phyloP scores from a whole-genome alignment of 352 stramenopile species.

The Saprolegnia parasitica region DNA sequence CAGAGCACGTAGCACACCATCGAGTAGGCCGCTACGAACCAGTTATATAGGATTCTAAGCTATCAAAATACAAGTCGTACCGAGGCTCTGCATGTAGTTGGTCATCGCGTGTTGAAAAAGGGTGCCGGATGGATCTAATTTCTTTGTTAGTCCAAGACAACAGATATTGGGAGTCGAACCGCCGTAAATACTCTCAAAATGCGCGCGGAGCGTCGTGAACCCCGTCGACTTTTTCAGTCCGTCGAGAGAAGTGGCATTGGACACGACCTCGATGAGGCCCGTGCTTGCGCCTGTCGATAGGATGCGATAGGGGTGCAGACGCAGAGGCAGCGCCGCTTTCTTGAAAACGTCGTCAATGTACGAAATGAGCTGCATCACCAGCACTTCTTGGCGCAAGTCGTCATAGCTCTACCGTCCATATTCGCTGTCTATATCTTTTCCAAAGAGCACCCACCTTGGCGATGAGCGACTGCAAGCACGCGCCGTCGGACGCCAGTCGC shows the following conservation, averaged over 20 bases:
- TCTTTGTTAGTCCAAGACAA: conserved; percentile 34
- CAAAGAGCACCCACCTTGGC: conserved; percentile 73
- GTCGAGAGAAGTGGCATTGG: conserved; percentile 96
- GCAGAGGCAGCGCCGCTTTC: conserved; percentile 86
- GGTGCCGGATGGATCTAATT: conserved; percentile 25
- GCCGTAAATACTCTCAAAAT: conserved; percentile 94
- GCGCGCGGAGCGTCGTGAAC: conserved; percentile 82
- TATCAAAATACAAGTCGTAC: conserved; percentile 41
- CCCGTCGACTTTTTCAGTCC: conserved; percentile 89
- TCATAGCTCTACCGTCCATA: conserved; percentile 93
- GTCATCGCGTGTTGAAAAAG: conserved; percentile 62
- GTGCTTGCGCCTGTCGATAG: conserved; percentile 92
- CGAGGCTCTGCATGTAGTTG: conserved; percentile 82
- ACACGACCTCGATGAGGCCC: conserved; percentile 94
- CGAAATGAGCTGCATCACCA: conserved; percentile 97
- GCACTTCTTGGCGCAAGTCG: conserved; percentile 96
- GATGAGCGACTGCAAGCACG: conserved; percentile 84
- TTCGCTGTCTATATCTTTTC: conserved; percentile 32
- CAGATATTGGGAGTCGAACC: conserved; percentile 44
- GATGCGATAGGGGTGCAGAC: conserved; percentile 94
- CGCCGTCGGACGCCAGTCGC: conserved; percentile 44
- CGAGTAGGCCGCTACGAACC: conserved; percentile 93
- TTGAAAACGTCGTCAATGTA: conserved; percentile 93
- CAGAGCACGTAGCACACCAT: conserved; percentile 97
- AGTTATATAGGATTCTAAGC: conserved; percentile 72